phyloP scores from a whole-genome alignment of 345 rosid species.

The Aegle marmelos region DNA sequence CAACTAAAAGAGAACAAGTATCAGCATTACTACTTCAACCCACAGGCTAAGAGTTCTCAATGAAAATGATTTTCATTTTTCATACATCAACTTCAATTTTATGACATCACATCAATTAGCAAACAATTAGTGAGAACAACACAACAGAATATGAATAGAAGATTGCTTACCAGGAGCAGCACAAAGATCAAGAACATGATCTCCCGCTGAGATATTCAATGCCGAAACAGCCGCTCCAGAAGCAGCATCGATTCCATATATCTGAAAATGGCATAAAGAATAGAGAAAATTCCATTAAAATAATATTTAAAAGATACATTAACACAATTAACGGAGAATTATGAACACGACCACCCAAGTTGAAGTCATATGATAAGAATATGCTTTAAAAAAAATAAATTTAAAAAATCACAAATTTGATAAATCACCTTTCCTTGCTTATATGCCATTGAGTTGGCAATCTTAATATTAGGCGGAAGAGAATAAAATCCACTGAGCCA shows the following conservation, averaged over 20 bases:
- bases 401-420: not conserved
- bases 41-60: not conserved
- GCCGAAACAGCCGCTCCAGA: constrained; percentile 89
- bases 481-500: constrained; percentile 84
- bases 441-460: constrained; percentile 70
- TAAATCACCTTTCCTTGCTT: constrained; percentile 65
- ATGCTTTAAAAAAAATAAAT: not conserved
- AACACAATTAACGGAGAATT: not conserved
- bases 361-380: not conserved
- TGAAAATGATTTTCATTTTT: not conserved
- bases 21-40: not conserved
- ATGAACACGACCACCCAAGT: not conserved
- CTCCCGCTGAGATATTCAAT: constrained; percentile 63
- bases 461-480: constrained; percentile 65
- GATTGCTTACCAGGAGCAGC: constrained; percentile 74
- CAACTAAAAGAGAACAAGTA: not conserved
- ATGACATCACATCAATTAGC: not conserved
- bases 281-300: not conserved
- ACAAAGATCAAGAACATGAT: constrained; percentile 92
- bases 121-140: not conserved
- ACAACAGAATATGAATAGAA: not conserved
- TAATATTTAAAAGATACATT: not conserved
- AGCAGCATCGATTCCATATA: constrained; percentile 93
- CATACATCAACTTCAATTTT: not conserved
- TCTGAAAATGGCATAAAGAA: constrained; percentile 31